Evolutionary conservation across 1,284 basidiomycete genomes (phyloP), one percentile per base, ranked within the genome.

Genomic region (Meripilus lineatus): DNA sequence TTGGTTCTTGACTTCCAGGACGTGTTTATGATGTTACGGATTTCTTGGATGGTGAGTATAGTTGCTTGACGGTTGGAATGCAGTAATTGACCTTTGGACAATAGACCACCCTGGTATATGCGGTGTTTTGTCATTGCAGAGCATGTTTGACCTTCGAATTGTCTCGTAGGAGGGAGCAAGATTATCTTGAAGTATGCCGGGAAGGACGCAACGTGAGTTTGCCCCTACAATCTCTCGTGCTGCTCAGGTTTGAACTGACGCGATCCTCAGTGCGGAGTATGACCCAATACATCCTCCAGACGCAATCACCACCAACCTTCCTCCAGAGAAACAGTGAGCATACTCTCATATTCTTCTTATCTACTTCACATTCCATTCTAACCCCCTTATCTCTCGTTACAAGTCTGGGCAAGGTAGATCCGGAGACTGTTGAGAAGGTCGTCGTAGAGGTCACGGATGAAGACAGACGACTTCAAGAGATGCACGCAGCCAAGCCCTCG

Each of bases 1-100:
- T 11, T 24, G 14, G 22, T 30, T 38, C 21, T 52, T 45, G 56
- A 39, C 20, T 20, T 22, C n/a, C 45, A 79, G 77, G 79, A 41
- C 71, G 81, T 32, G 82, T 81, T 2, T 87, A 84, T 63, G 83
- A 85, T 60, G 78, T 84, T 28, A 82, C 81, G 11, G 79, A 84
- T 39, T 85, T 84, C 59, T 61, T 84, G 40, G 72, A 75, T 45
- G 71, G 77, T 79, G 49, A 14, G 60, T 44, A 4, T 17, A 35
- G 17, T 35, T 5, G 14, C 17, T 26, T 4, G 11, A 15, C 24
- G 17, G 34, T 24, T 42, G 13, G 25, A 18, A 20, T 33, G 40
- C 18, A 23, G 11, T 20, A 36, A 20, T 23, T 15, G 10, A 24
- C 17, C 17, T 15, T 6, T 20, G 15, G 21, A 35, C 23, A 34